Base-by-base conservation (phyloP, 1,284 basidiomycete species). In the Ustilago loliicola region DNA sequence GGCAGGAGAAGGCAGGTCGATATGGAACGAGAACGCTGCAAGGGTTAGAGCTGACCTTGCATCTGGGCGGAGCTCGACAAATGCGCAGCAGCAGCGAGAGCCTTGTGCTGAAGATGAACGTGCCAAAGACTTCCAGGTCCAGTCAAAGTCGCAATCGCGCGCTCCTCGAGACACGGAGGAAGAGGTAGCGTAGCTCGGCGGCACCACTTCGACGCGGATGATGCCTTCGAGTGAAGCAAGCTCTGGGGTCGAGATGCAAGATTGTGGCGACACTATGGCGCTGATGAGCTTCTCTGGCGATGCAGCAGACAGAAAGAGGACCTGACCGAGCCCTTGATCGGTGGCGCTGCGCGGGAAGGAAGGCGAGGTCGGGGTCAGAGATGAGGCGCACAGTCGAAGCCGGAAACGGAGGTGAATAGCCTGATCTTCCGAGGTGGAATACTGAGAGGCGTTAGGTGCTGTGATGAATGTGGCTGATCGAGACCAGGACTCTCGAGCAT, bases 101-200 rank as follows among this genome's bases (percentile, higher is more conserved):
- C 42, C 64, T 11, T 25, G 25, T 11, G 19, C 29, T n/a, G 21
- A 7, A 21, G 54, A 56, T 3, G 65, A 48, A 3, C 65, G 62
- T 11, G 51, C 29, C 4, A 70, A 50, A 10, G 72, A 60, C 45
- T 66, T 72, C 79, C 79, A 80, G 1, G 36, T 55, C 79, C 79
- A 80, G 13, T 78, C 65, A 34, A 80, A 80, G 36, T 78, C 76
- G 52, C 66, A 67, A n/a, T 80, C 79, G 25, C 66, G 45, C 17
- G 72, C 47, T 10, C 68, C 79, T 30, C 75, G 51, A 2, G 40
- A 29, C n/a, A 65, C 68, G 15, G 53, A 36, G 10, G 68, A 15
- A 15, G 58, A 56, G 15, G 27, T n/a, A 17, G 38, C 4, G 27
- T 42, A 11, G 34, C 19, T 32, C 29, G 63, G 25, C 17, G 74